Evolutionary conservation across 176 grass and related monocot species (phyloP).

Genomic region (Cenchrus americanus): DNA sequence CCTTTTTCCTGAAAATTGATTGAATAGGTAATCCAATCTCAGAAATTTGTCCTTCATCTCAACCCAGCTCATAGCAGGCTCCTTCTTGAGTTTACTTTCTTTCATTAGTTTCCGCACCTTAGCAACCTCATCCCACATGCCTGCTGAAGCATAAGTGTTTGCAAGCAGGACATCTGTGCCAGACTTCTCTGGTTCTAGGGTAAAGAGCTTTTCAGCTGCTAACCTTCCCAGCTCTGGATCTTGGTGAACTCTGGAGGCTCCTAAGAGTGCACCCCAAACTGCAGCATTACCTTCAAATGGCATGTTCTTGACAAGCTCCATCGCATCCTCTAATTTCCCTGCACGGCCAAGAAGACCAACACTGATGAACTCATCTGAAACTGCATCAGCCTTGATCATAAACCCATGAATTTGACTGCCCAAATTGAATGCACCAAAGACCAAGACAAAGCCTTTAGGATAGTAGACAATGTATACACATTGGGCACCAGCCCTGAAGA

Average conservation of each 20-base stretch:
- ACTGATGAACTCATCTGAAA: constrained; percentile 63
- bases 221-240: constrained; percentile 64
- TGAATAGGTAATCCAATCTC: too few species aligned
- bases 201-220: constrained; percentile 75
- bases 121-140: constrained; percentile 71
- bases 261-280: constrained; percentile 80
- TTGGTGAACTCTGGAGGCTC: constrained; percentile 66
- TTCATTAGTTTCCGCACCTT: constrained; percentile 78
- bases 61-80: constrained; percentile 94
- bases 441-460: constrained; percentile 80
- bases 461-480: constrained; percentile 67
- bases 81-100: constrained; percentile 66
- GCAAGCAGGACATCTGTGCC: constrained; percentile 82
- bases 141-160: constrained; percentile 76
- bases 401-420: constrained; percentile 85
- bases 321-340: constrained; percentile 76
- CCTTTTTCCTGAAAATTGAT: too few species aligned
- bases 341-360: constrained; percentile 82
- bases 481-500: constrained; percentile 63
- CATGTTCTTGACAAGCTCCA: constrained; percentile 76
- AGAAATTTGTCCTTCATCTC: constrained; percentile 81
- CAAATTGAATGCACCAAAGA: constrained; percentile 55
- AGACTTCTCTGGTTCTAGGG: constrained; percentile 81
- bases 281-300: constrained; percentile 71
- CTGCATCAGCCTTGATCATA: constrained; percentile 68